These are phyloP conservation scores for Coffea canephora DNA, from an alignment of 257 asterid species.

Conservation along the genomic window DNA sequence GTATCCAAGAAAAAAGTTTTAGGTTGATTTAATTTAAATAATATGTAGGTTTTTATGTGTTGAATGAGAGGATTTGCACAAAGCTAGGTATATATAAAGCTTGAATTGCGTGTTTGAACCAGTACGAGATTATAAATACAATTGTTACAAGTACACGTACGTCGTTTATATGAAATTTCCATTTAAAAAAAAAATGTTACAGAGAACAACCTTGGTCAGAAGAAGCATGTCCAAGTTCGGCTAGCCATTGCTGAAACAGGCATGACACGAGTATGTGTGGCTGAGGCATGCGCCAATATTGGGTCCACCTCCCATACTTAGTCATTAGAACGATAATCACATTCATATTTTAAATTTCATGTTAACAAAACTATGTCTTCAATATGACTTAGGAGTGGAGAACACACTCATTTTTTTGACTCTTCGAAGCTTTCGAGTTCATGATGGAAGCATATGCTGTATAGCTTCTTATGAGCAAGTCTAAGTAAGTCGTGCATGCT, in stretches of 20 bases:
- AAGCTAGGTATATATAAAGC: neutral
- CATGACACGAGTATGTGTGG: conserved; percentile 22
- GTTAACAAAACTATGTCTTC: neutral
- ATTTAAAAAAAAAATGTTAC: neutral
- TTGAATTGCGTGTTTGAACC: neutral
- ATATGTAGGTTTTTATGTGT: neutral
- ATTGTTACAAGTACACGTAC: neutral
- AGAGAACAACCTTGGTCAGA: conserved; percentile 18
- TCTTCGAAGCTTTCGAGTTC: conserved; percentile 9
- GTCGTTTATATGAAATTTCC: neutral
- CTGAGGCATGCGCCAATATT: conserved; percentile 40
- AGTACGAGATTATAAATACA: neutral
- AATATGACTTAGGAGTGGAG: neutral
- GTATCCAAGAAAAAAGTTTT: neutral
- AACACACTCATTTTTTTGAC: neutral
- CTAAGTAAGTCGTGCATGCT: neutral
- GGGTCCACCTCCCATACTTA: conserved; percentile 22
- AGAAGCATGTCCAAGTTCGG: conserved; percentile 41
- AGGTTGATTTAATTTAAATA: neutral
- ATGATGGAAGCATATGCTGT: conserved; percentile 18
- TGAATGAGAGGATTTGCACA: neutral
- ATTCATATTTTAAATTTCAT: neutral
- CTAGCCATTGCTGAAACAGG: conserved; percentile 18
- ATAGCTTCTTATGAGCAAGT: neutral
- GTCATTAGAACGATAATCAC: conserved; percentile 3